phyloP scores from a whole-genome alignment of 2,329 filamentous ascomycete species.

The Claviceps pusilla region DNA sequence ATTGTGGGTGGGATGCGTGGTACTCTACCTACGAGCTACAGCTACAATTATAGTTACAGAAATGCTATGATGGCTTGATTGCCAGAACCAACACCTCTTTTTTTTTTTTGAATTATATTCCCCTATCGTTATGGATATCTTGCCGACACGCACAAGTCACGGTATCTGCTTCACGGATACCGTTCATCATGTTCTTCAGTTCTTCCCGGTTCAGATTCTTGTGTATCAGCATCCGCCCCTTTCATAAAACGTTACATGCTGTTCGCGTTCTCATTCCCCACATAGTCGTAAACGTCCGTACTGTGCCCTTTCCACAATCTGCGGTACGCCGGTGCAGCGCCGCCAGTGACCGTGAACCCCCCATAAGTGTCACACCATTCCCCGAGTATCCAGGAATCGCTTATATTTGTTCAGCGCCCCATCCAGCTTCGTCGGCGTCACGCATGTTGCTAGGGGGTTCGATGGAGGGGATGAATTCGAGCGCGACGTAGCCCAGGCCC shows the following conservation, averaged over 20 bases:
- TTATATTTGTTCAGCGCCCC: constrained; percentile 66
- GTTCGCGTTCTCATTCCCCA: not conserved
- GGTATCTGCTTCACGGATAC: not conserved
- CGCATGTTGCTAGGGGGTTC: constrained; percentile 73
- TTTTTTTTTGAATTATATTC: not conserved
- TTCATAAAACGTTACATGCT: not conserved
- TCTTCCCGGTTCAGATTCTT: not conserved
- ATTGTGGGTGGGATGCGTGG: not conserved
- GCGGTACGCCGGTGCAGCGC: not conserved
- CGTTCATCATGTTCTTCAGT: not conserved
- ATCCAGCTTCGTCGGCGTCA: constrained; percentile 53
- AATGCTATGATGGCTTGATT: not conserved
- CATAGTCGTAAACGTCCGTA: not conserved
- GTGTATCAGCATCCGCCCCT: not conserved
- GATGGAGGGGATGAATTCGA: constrained; percentile 66
- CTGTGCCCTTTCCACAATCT: not conserved
- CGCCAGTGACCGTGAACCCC: no score
- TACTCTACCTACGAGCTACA: not conserved
- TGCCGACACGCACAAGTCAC: not conserved
- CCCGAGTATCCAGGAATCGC: not conserved
- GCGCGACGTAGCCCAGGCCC: constrained; percentile 60
- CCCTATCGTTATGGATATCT: not conserved
- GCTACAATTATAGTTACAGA: not conserved
- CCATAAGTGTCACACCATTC: not conserved
- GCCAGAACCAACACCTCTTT: not conserved